Evolutionary conservation across 208 protist species (phyloP), one percentile per base, ranked within the genome.

Genomic region (Phytomonas sp.): DNA sequence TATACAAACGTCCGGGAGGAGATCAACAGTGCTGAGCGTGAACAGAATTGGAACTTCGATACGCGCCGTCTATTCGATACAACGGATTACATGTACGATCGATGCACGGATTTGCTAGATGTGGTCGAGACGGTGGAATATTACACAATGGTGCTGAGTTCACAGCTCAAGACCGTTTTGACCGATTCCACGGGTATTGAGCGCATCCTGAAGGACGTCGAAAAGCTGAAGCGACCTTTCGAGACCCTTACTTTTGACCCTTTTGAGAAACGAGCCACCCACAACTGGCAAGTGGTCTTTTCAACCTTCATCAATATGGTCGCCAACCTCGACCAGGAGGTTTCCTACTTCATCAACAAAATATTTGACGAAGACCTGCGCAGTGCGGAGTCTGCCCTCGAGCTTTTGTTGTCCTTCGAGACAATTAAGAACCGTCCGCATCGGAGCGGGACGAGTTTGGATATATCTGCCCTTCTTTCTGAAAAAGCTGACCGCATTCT

Each of bases 41-140:
- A 99, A 72, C 85, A 95, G 72, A 95, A 98, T 46, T 99, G 98
- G 98, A 98, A 98, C 69, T 99, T 99, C 81, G 98, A 99, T 75
- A 88, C 93, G 71, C 93, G 94, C 60, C 84, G 88, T 20, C 82
- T 99, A 26, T 99, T 99, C 76, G 97, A 98, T 53, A 85, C 90
- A 17, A 99, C 98, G 9, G 91, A 98, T 79, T 99, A 99, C 92
- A 99, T 99, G 95, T 92, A 86, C 1, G 89, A 94, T 60, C 82
- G 92, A 59, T 99, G 98, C 85, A 91, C 84, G 1, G 96, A 99
- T 66, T 82, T 99, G 60, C 74, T 95, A 32, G 83, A 98, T 67
- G 88, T 99, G 8, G 88, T 97, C 60, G 80, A 97, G 59, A 97
- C 96, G 28, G 80, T 99, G 20, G 87, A 98, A 65, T 95, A 98